Evolutionary conservation across 2,329 filamentous ascomycete species (phyloP).

Genomic region (Truncatella angustata): DNA sequence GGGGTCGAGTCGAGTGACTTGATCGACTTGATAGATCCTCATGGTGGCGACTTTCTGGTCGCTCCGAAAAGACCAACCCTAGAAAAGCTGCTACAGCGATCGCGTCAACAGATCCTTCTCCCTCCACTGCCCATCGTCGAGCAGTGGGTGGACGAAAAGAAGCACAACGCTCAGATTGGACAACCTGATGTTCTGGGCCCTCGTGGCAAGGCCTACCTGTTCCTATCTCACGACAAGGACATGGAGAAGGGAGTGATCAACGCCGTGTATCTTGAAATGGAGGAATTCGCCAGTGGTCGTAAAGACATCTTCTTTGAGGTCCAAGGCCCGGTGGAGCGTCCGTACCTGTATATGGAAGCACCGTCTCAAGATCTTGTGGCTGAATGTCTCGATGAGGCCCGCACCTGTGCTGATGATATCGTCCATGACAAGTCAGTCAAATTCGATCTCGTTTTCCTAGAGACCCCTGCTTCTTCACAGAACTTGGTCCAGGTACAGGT

Average conservation of each 20-base stretch:
- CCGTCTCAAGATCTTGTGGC: neutral
- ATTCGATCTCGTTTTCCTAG: neutral
- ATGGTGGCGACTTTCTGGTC: too few relatives aligned
- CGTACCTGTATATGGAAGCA: conserved; percentile 1
- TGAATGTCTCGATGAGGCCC: conserved; percentile 6
- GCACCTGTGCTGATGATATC: conserved; percentile 6
- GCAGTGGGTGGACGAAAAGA: neutral
- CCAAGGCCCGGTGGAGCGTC: neutral
- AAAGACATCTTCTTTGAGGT: neutral
- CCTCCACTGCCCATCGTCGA: neutral
- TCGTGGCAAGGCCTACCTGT: neutral
- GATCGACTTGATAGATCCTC: too few relatives aligned
- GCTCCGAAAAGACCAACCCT: neutral
- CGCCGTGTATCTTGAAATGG: neutral
- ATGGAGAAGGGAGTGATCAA: neutral
- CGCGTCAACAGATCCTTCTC: neutral
- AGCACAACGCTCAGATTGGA: neutral
- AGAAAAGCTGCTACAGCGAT: neutral
- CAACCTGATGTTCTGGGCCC: neutral
- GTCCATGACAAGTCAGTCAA: conserved; percentile 8
- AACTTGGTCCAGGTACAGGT: neutral
- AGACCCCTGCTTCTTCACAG: neutral
- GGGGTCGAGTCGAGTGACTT: too few relatives aligned
- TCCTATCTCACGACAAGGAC: conserved; percentile 1
- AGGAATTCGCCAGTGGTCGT: neutral